phyloP scores from a whole-genome alignment of 2,329 filamentous ascomycete species.

The Fusarium nematophilum region DNA sequence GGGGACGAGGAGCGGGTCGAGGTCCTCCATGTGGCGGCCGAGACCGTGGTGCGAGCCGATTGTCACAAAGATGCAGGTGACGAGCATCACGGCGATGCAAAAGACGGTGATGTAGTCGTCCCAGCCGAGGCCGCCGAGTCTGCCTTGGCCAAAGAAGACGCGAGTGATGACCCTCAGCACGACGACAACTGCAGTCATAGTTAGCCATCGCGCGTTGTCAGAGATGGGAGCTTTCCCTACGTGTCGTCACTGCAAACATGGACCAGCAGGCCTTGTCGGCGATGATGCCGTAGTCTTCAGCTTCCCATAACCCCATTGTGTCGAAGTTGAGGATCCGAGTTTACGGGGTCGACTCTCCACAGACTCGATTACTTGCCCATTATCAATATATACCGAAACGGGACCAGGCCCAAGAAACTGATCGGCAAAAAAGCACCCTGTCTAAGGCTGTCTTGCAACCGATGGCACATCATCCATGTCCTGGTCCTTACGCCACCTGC shows the following conservation, averaged over 20 bases:
- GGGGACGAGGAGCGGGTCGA: conserved; percentile 1
- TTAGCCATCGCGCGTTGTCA: neutral
- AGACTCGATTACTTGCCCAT: neutral
- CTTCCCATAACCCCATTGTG: conserved; percentile 35
- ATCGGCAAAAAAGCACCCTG: no score
- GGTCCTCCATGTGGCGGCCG: conserved; percentile 25
- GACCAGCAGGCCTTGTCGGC: conserved; percentile 43
- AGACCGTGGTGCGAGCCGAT: conserved; percentile 41
- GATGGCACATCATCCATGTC: neutral
- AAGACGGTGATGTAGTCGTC: conserved; percentile 40
- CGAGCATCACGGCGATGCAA: conserved; percentile 33
- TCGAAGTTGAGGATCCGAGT: neutral
- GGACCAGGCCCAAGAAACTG: no score
- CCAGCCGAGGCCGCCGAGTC: conserved; percentile 37
- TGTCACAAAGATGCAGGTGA: conserved; percentile 38
- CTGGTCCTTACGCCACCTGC: conserved; percentile 1
- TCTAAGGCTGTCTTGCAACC: neutral
- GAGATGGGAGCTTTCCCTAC: conserved; percentile 13
- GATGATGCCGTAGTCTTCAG: conserved; percentile 35
- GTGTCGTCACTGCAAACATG: conserved; percentile 37
- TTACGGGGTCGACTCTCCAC: neutral
- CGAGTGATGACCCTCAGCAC: conserved; percentile 34
- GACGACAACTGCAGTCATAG: conserved; percentile 33
- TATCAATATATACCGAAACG: neutral
- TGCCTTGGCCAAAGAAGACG: conserved; percentile 30